A percentile compares a stretch with the other conserved stretches of the same genome.
Conservation (phyloP, 306 rosid genomes). For the Trifolium repens region DNA sequence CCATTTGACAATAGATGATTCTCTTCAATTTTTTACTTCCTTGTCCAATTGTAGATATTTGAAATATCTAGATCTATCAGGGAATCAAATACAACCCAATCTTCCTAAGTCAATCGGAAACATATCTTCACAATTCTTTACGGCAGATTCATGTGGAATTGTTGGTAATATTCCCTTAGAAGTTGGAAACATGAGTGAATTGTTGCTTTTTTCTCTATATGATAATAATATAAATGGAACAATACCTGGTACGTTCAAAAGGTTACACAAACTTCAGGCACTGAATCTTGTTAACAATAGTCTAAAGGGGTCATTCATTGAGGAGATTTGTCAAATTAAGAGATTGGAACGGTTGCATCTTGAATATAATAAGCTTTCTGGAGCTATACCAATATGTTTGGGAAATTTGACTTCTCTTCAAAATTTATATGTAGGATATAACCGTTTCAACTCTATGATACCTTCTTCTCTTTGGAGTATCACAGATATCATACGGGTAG, state of each 20-base stretch:
- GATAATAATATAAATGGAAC: neutral
- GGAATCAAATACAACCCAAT: neutral
- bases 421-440: slow-evolving; percentile 15
- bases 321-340: neutral
- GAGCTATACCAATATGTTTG: neutral
- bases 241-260: neutral
- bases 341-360: slow-evolving; percentile 1
- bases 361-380: neutral
- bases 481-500: too few relatives aligned
- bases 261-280: neutral
- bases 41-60: neutral
- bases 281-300: neutral
- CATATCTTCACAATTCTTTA: neutral
- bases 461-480: neutral
- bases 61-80: neutral
- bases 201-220: neutral
- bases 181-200: neutral
- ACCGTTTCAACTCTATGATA: neutral
- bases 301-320: neutral
- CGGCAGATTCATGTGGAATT: neutral
- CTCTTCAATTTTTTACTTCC: neutral
- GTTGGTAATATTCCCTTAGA: neutral
- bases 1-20: neutral
- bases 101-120: slow-evolving; percentile 7
- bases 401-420: slow-evolving; percentile 32